Base-by-base conservation (phyloP, 2,329 filamentous ascomycete species). In the Fusarium sp. region DNA sequence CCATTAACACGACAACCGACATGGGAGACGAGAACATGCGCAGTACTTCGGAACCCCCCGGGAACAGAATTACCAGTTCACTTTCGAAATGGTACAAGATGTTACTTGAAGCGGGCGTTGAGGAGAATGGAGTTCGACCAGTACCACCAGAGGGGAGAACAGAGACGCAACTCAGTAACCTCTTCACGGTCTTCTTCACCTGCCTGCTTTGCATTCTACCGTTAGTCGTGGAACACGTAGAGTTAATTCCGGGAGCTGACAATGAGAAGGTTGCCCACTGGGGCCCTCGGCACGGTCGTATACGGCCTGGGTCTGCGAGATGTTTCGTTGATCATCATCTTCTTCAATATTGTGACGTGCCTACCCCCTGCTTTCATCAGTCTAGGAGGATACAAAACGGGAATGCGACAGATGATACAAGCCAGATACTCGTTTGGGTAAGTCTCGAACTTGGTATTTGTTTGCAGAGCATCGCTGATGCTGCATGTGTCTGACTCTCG, bases 171-270 rank as follows among this genome's bases (percentile, higher is more conserved):
- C 86, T 86, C 69, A 82, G 82, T 76, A 86, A 87, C 65, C 81
- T 90, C 47, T 90, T 90, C 73, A 89, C 87, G 6, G 80, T 90
- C 25, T 89, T 88, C 82, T 88, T 89, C 73, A 87, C 86, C 22
- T 84, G 87, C 63, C 83, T 88, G 59, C 80, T 87, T 45, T 88
- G 86, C 73, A 81, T 89, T 10, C 74, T 90, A 32, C 87, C 88
- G 88, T 89, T 75, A 77, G 86, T 82, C 12, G 30, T 9, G 25
- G 16, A 6, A 8, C 8, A 27, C 10, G 22, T 14, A 29, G 14
- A n/a, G 6, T 2, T 11, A 6, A 11, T 38, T 22, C 11, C 10
- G 15, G 18, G 24, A 10, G 32, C 71, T 74, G 40, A 73, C 25
- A 27, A 29, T 9, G 47, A 18, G 29, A 59, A 86, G 87, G 4